phyloP scores from a whole-genome alignment of 495 filamentous ascomycete species.

The Immersiella caudata region DNA sequence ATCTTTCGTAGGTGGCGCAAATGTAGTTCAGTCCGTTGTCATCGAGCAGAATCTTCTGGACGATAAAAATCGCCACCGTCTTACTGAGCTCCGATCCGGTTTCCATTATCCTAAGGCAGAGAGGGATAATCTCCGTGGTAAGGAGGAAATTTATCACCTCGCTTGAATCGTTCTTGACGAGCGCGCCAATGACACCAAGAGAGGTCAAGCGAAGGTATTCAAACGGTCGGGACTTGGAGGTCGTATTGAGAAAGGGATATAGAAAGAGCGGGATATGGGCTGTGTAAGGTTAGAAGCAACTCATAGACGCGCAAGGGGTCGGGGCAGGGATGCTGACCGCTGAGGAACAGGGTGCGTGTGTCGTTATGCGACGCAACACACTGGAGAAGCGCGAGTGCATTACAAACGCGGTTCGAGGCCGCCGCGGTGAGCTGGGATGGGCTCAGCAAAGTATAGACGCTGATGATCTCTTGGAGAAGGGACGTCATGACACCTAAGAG shows the following conservation, averaged over 20 bases:
- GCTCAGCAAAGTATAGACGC: slow-evolving; percentile 94
- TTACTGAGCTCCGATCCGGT: slow-evolving; percentile 98
- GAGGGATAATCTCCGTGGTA: slow-evolving; percentile 97
- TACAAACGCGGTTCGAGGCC: slow-evolving; percentile 96
- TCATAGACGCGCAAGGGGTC: slow-evolving; percentile 30
- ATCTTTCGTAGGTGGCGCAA: slow-evolving; percentile 98
- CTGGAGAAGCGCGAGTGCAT: slow-evolving; percentile 93
- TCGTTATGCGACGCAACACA: slow-evolving; percentile 98
- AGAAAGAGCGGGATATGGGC: slow-evolving; percentile 99
- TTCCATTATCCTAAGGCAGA: slow-evolving; percentile 99
- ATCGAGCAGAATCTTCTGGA: slow-evolving; percentile 98
- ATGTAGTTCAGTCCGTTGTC: slow-evolving; percentile 98
- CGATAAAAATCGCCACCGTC: slow-evolving; percentile 99
- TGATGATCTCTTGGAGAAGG: slow-evolving; percentile 96
- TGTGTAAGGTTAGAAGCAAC: slow-evolving; percentile 41
- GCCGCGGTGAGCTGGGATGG: slow-evolving; percentile 96
- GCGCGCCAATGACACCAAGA: slow-evolving; percentile 93
- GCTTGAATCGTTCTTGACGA: slow-evolving; percentile 98
- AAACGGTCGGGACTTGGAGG: slow-evolving; percentile 96
- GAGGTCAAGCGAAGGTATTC: slow-evolving; percentile 98
- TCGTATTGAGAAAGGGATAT: slow-evolving; percentile 98
- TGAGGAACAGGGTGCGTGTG: slow-evolving; percentile 87
- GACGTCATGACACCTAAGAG: slow-evolving; percentile 92
- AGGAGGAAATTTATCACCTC: slow-evolving; percentile 99
- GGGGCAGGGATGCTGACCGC: slow-evolving; percentile 56